Percentiles rank a stretch among this genome's conserved stretches.
These are phyloP conservation scores for Clarireedia paspali DNA, from an alignment of 2,329 filamentous ascomycete genomes.

Conservation along the genomic window DNA sequence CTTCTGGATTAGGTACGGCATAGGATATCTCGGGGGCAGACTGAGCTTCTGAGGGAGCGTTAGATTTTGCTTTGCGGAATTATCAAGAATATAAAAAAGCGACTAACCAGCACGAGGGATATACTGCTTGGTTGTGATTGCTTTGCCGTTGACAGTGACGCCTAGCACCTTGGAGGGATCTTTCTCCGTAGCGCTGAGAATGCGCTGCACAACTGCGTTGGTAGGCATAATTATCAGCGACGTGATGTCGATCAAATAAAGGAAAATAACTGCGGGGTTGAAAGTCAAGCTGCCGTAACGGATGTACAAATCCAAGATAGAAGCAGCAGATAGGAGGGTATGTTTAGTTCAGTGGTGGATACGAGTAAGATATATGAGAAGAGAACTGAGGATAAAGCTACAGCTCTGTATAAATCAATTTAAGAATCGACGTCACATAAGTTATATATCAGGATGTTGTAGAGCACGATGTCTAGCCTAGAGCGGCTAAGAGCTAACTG, in stretches of 20 bases:
- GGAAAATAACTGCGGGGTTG: neutral
- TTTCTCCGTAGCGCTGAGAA: slow-evolving; percentile 6
- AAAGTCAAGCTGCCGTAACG: neutral
- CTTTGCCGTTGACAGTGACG: slow-evolving; percentile 25
- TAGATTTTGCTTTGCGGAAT: neutral
- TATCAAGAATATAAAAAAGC: neutral
- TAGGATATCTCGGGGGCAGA: slow-evolving; percentile 16
- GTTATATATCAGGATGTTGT: too few relatives aligned
- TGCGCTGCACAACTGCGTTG: slow-evolving; percentile 7
- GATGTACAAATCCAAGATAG: neutral
- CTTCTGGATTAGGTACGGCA: slow-evolving; percentile 4
- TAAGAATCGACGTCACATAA: too few relatives aligned
- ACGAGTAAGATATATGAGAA: too few relatives aligned
- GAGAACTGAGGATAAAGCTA: too few relatives aligned
- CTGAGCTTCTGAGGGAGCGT: slow-evolving; percentile 17
- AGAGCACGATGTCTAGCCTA: too few relatives aligned
- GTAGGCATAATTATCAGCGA: slow-evolving; percentile 3
- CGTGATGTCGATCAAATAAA: neutral
- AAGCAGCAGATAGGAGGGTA: too few relatives aligned
- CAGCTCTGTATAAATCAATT: too few relatives aligned
- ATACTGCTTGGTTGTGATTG: slow-evolving; percentile 27
- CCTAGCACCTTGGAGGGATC: slow-evolving; percentile 30
- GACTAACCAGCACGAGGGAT: slow-evolving; percentile 28
- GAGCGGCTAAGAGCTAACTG: too few relatives aligned
- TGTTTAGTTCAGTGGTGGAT: too few relatives aligned